Percentiles rank a stretch among this genome's conserved stretches.
Evolutionary conservation across 2,329 filamentous ascomycete species (phyloP).

Genomic region (Cladosporium sphaerospermum): DNA sequence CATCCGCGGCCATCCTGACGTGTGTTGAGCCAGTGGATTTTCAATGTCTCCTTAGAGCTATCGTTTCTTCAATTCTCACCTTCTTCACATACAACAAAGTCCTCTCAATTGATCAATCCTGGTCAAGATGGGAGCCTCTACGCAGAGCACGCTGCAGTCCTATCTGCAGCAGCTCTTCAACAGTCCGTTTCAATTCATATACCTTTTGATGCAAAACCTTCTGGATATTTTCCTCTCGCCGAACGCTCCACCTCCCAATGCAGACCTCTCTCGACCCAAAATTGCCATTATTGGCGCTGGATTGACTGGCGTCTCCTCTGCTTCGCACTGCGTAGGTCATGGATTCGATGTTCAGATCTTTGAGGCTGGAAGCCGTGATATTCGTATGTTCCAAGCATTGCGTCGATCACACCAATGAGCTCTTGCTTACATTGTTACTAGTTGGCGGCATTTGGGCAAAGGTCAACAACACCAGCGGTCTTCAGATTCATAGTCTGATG

Average conservation of each 20-base stretch:
- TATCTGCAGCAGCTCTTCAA: slow-evolving; percentile 28
- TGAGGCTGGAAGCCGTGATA: slow-evolving; percentile 60
- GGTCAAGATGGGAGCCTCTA: slow-evolving; percentile 13
- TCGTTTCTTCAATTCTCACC: neutral
- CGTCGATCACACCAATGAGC: neutral
- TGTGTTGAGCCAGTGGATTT: neutral
- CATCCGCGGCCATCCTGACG: no score
- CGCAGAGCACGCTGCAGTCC: slow-evolving; percentile 1
- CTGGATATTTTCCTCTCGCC: slow-evolving; percentile 63
- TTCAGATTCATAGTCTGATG: slow-evolving; percentile 82
- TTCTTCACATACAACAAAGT: neutral
- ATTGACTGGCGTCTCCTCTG: slow-evolving; percentile 69
- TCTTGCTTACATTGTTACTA: slow-evolving; percentile 26
- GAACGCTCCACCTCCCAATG: slow-evolving; percentile 55
- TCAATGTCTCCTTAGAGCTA: no score
- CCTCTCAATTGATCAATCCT: neutral
- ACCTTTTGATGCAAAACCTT: slow-evolving; percentile 59
- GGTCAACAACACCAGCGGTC: slow-evolving; percentile 64
- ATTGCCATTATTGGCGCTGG: slow-evolving; percentile 44
- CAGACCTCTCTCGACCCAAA: slow-evolving; percentile 53
- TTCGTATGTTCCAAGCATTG: slow-evolving; percentile 36
- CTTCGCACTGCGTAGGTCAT: slow-evolving; percentile 77
- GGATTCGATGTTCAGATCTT: slow-evolving; percentile 78
- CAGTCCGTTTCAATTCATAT: slow-evolving; percentile 52
- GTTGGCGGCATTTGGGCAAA: slow-evolving; percentile 27